Evolutionary conservation across 2,329 filamentous ascomycete genomes (phyloP).

Genomic region (Colletotrichum ledebouriae): DNA sequence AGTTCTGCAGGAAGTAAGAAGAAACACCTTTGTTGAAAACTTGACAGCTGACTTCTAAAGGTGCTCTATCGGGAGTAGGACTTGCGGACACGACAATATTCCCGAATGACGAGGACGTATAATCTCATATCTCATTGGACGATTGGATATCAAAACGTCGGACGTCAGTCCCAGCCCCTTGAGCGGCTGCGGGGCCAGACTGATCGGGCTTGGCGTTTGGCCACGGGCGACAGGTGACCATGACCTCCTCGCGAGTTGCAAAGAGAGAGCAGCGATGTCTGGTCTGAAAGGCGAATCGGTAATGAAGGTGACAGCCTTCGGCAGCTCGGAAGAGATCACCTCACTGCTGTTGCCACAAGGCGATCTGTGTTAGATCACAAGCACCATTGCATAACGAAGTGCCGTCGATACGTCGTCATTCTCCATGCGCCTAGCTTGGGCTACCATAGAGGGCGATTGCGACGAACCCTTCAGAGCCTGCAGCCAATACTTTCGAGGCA

Average conservation of each 20-base stretch:
- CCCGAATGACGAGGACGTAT: constrained; percentile 26
- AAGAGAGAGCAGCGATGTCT: background rate
- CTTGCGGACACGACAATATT: constrained; percentile 34
- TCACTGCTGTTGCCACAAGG: background rate
- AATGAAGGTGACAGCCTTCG: background rate
- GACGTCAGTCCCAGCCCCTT: background rate
- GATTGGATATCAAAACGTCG: background rate
- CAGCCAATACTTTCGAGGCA: background rate
- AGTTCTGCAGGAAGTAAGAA: constrained; percentile 33
- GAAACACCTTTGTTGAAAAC: background rate
- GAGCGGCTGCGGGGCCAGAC: background rate
- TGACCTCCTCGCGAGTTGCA: constrained; percentile 1
- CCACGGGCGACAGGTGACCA: background rate
- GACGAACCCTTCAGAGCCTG: constrained; percentile 22
- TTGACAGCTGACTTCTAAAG: constrained; percentile 23
- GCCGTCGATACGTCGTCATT: constrained; percentile 19
- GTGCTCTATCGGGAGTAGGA: constrained; percentile 33
- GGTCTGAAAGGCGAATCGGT: constrained; percentile 5
- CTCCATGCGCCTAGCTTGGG: constrained; percentile 10
- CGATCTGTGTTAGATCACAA: constrained; percentile 11
- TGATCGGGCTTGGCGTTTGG: constrained; percentile 14
- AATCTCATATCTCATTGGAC: background rate
- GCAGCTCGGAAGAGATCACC: background rate
- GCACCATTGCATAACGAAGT: constrained; percentile 18
- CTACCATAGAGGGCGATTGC: constrained; percentile 10